Evolutionary conservation across 164 flowering plant genomes (phyloP), one percentile per base, ranked within the genome.

Genomic region (Tetracentron sinense): DNA sequence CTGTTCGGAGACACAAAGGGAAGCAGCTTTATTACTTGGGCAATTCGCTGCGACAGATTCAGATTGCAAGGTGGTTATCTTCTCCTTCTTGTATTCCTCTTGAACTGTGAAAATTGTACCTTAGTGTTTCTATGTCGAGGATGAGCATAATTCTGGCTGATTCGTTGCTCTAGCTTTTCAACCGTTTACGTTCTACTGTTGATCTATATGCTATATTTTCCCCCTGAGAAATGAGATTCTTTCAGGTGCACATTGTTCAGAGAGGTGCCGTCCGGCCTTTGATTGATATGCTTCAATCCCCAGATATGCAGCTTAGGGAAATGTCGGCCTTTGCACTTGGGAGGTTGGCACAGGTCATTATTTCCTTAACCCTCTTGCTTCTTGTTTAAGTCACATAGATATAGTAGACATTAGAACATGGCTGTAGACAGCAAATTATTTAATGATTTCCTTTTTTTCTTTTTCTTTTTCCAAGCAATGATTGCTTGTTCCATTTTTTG

Each of bases 261-360:
- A 88, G 99, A 72, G 99, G 99, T 73, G 99, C 99, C 62, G 96
- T 95, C 4, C 75, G 78, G 16, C 99, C 99, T 63, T 75, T 95
- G 62, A 88, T 95, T 77, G 97, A 92, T 70, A 88, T 95, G 99
- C 96, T 95, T 67, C 90, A 95, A 52, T 90, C 97, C 23, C 66
- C 78, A 14, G 99, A 95, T 78, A 65, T 86, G 38, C 99, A 95
- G 50, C 80, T 95, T 48, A 83, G 79, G 61, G 97, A 95, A 75
- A 92, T 95, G 97, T 82, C 99, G 28, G 99, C 99, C 56, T 95
- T 95, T 83, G 97, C 99, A 25, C 73, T 95, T 61, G 99, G 99
- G 76, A 82, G 99, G 64, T 70, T 95, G 84, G 99, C 99, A 20
- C 97, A 95, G 97, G 99, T 95, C 59, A 63, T 65, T 44, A 20